Base-by-base conservation (phyloP, 176 grass and related monocot species). In the Musa schizocarpa region DNA sequence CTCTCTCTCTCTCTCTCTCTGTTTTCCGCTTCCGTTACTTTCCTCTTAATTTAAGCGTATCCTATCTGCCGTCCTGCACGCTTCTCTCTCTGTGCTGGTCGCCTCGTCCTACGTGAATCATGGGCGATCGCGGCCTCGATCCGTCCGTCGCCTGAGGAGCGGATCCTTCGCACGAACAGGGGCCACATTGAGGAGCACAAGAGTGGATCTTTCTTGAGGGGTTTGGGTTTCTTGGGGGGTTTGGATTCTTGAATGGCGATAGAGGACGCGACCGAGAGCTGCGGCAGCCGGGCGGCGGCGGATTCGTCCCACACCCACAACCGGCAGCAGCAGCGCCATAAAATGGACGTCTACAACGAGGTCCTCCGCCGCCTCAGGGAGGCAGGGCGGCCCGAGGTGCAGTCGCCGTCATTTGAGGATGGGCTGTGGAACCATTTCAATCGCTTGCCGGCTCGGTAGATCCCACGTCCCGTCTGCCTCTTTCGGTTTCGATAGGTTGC, bases 331-430 rank as follows among this genome's bases (percentile, higher is more conserved):
- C 72, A 74, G 77, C 65, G 65, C 49, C 64, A 79, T 13, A 79
- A 79, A 19, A 19, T 79, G 77, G 77, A 71, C 13, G 77, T 69
- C 5, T 79, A 79, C 51, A 79, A 79, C 53, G 65, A 79, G 53
- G 77, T 71, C 52, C 53, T 79, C 25, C 77, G 77, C 65, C 66
- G 66, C 65, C 53, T 79, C 13, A 79, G 23, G 65, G 66, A 59
- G 17, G 64, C 77, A 19, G 77, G 65, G 50, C 26, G 53, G 11
- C 77, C 77, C 25, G 77, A 79, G 66, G 65, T 54, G 51, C 77
- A 50, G 52, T 22, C 53, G 23, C 77, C 77, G 66, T 34, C 26
- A 26, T 79, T 79, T 25, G 77, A 70, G 27, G 77, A 70, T 25
- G 77, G 53, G 13, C 65, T 79, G 20, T 79, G 65, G 77, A 53